Evolutionary conservation across 2,329 filamentous ascomycete species (phyloP).

Genomic region (Ophioceras dolichostomum): DNA sequence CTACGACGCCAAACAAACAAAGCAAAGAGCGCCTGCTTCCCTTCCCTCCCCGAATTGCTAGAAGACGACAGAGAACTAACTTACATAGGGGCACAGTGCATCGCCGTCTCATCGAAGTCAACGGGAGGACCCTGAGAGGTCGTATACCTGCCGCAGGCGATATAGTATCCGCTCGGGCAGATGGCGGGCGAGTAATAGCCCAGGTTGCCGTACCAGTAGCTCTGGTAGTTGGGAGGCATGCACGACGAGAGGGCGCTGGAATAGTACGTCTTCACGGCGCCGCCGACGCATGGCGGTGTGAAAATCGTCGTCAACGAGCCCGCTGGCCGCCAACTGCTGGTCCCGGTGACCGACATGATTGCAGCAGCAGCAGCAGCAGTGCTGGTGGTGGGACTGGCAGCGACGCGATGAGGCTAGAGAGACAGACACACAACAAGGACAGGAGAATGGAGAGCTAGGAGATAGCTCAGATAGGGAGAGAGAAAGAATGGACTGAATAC

Average conservation of each 20-base stretch:
- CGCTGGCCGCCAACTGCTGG: not conserved
- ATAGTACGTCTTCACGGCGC: not conserved
- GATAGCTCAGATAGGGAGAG: too few relatives aligned
- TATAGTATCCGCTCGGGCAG: slow-evolving; percentile 19
- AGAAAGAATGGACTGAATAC: too few relatives aligned
- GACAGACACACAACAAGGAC: too few relatives aligned
- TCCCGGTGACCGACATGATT: too few relatives aligned
- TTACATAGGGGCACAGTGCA: slow-evolving; percentile 15
- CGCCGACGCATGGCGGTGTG: not conserved
- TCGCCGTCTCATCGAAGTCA: slow-evolving; percentile 19
- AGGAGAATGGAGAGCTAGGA: too few relatives aligned
- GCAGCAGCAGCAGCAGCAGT: too few relatives aligned
- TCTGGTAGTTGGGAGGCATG: slow-evolving; percentile 6
- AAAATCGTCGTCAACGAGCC: slow-evolving; percentile 1
- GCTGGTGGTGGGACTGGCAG: too few relatives aligned
- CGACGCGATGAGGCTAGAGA: too few relatives aligned
- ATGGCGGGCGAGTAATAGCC: slow-evolving; percentile 22
- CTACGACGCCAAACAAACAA: too few relatives aligned
- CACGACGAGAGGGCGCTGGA: not conserved
- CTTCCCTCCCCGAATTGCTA: too few relatives aligned
- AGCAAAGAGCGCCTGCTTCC: too few relatives aligned
- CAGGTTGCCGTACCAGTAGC: slow-evolving; percentile 17
- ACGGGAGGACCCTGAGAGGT: slow-evolving; percentile 10
- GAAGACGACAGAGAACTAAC: too few relatives aligned
- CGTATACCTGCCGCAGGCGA: slow-evolving; percentile 14